phyloP scores from a whole-genome alignment of 768 basidiomycete species.

The Kwoniella sp. region DNA sequence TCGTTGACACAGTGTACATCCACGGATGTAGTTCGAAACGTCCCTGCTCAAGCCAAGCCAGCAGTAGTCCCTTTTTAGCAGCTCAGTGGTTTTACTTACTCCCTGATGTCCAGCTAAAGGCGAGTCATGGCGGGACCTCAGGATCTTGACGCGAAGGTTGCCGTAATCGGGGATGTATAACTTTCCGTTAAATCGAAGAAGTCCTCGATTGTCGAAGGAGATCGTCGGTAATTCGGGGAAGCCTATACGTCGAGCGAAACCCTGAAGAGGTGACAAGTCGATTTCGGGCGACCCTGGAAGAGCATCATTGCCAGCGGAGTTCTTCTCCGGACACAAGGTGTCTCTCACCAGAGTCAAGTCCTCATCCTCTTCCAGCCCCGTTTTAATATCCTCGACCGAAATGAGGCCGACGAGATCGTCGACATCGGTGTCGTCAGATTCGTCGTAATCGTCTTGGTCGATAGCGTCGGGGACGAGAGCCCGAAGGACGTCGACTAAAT shows the following conservation, averaged over 20 bases:
- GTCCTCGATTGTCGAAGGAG: too few relatives aligned
- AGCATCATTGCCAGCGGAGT: background rate
- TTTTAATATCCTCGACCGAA: background rate
- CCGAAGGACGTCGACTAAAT: too few relatives aligned
- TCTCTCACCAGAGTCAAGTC: background rate
- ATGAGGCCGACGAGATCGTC: background rate
- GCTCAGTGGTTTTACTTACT: too few relatives aligned
- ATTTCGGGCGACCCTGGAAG: background rate
- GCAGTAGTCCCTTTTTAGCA: too few relatives aligned
- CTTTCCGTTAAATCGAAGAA: too few relatives aligned
- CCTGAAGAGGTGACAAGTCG: too few relatives aligned
- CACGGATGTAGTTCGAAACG: conserved; percentile 53
- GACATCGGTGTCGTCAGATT: background rate
- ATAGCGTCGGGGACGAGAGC: background rate
- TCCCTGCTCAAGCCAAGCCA: conserved; percentile 40
- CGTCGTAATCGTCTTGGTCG: background rate
- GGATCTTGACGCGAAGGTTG: too few relatives aligned
- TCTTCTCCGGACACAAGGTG: background rate
- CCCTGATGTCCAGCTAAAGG: too few relatives aligned
- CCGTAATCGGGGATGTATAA: too few relatives aligned
- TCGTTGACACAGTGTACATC: conserved; percentile 57
- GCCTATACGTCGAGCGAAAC: too few relatives aligned
- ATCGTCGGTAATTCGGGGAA: too few relatives aligned
- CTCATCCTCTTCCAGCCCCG: background rate
- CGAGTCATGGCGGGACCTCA: too few relatives aligned